Evolutionary conservation across 2,329 filamentous ascomycete genomes (phyloP).

Genomic region (Sclerotinia glacialis): DNA sequence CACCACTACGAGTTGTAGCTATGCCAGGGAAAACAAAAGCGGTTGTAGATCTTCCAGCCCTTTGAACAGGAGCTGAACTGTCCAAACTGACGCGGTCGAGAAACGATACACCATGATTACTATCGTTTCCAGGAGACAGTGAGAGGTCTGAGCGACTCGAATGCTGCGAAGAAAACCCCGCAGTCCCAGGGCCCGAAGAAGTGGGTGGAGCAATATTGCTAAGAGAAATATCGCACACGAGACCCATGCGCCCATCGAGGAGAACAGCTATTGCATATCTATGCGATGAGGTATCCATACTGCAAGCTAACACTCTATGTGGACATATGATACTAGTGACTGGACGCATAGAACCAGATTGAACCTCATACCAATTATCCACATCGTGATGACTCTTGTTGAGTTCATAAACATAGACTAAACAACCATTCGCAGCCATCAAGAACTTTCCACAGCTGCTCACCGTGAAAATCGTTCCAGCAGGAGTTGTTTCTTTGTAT

Average conservation of each 20-base stretch:
- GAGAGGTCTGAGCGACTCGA: background rate
- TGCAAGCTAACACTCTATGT: slow-evolving; percentile 54
- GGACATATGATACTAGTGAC: slow-evolving; percentile 57
- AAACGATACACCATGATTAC: slow-evolving; percentile 25
- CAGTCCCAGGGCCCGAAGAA: background rate
- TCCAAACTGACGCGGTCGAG: slow-evolving; percentile 33
- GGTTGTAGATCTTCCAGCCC: slow-evolving; percentile 16
- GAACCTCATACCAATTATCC: background rate
- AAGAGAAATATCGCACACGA: slow-evolving; percentile 55
- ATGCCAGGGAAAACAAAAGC: slow-evolving; percentile 34
- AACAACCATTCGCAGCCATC: slow-evolving; percentile 51
- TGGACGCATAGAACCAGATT: slow-evolving; percentile 42
- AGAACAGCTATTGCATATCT: slow-evolving; percentile 57
- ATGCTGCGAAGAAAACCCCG: background rate
- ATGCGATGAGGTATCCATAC: slow-evolving; percentile 59
- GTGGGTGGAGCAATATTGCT: slow-evolving; percentile 8
- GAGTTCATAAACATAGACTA: slow-evolving; percentile 55
- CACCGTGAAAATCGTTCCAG: slow-evolving; percentile 40
- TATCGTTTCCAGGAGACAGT: background rate
- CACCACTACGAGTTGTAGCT: slow-evolving; percentile 24
- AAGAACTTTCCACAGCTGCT: slow-evolving; percentile 59
- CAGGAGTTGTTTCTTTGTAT: slow-evolving; percentile 28
- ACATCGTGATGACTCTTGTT: slow-evolving; percentile 29
- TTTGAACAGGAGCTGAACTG: slow-evolving; percentile 27
- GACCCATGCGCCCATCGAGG: slow-evolving; percentile 57